phyloP scores from a whole-genome alignment of 1,284 basidiomycete species.

The Rhodotorula sp. region DNA sequence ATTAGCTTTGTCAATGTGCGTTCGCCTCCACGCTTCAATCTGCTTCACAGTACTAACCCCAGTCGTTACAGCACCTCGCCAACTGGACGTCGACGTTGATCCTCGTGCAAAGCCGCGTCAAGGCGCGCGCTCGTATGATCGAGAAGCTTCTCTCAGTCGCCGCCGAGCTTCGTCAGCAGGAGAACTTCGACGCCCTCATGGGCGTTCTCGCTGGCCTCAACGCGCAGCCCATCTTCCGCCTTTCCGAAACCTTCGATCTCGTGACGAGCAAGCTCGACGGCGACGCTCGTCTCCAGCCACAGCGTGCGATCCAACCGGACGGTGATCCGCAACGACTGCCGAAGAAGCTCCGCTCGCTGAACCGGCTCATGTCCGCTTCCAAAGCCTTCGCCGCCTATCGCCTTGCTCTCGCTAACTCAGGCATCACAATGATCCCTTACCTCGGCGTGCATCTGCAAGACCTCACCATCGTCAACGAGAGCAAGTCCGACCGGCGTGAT shows the following conservation, averaged over 20 bases:
- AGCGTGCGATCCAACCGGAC: conserved; percentile 24
- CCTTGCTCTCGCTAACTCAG: conserved; percentile 43
- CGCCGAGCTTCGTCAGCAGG: conserved; percentile 40
- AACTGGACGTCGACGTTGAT: conserved; percentile 45
- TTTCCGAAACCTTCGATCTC: conserved; percentile 40
- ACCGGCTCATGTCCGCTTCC: conserved; percentile 43
- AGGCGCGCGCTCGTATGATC: conserved; percentile 39
- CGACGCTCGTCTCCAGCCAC: not conserved
- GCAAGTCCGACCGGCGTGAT: conserved; percentile 44
- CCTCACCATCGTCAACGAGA: conserved; percentile 44
- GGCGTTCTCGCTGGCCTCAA: conserved; percentile 46
- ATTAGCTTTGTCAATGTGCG: conserved; percentile 45
- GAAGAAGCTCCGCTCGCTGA: conserved; percentile 44
- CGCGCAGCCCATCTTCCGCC: conserved; percentile 44
- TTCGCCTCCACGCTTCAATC: not conserved
- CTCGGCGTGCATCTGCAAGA: conserved; percentile 47
- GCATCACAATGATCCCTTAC: conserved; percentile 44
- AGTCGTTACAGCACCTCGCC: conserved; percentile 17
- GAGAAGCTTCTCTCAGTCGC: conserved; percentile 46
- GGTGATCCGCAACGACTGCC: conserved; percentile 30
- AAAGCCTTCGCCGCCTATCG: conserved; percentile 46
- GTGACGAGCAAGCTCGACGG: conserved; percentile 39
- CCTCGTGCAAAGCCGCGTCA: conserved; percentile 43
- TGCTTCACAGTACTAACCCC: not conserved
- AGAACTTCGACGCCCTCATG: conserved; percentile 47